These are phyloP conservation scores for Phaeotremella skinneri DNA, from an alignment of 768 basidiomycete genomes.

Conservation along the genomic window DNA sequence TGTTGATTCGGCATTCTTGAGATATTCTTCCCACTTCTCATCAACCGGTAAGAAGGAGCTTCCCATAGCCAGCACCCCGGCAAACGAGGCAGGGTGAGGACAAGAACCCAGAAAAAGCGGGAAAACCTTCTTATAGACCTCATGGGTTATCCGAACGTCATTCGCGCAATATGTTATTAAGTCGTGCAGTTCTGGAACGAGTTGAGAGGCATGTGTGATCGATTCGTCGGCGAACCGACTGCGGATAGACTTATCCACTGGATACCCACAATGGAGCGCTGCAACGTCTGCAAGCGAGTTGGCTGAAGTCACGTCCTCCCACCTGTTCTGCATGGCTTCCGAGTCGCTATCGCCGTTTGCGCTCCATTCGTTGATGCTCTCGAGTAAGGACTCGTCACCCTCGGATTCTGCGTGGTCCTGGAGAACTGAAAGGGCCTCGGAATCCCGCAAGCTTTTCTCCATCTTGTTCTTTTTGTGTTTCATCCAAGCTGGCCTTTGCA, in stretches of 20 bases:
- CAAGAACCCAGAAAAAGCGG: constrained; percentile 79
- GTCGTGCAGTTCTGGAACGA: constrained; percentile 64
- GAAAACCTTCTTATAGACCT: constrained; percentile 71
- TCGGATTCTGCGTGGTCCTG: constrained; percentile 53
- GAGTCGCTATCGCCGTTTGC: constrained; percentile 12
- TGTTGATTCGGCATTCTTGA: constrained; percentile 70
- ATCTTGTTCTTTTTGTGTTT: constrained; percentile 73
- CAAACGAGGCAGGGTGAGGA: constrained; percentile 88
- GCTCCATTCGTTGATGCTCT: constrained; percentile 15
- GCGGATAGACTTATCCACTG: constrained; percentile 72
- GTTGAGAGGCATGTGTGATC: constrained; percentile 66
- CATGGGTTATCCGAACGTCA: constrained; percentile 81
- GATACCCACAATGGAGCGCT: constrained; percentile 77
- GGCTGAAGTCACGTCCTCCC: constrained; percentile 89
- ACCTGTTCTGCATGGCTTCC: constrained; percentile 61
- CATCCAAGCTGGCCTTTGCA: constrained; percentile 91
- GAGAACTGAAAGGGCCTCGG: constrained; percentile 45
- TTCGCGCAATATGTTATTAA: constrained; percentile 80
- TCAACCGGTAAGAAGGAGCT: constrained; percentile 88
- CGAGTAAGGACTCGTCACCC: constrained; percentile 34
- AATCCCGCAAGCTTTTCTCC: constrained; percentile 59
- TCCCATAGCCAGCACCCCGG: constrained; percentile 87
- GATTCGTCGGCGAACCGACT: constrained; percentile 60
- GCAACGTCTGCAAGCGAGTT: constrained; percentile 93
- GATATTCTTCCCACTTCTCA: constrained; percentile 79